Evolutionary conservation across 805 yeast species (phyloP), one percentile per base, ranked within the genome.

Genomic region (Candida parachauliodes): DNA sequence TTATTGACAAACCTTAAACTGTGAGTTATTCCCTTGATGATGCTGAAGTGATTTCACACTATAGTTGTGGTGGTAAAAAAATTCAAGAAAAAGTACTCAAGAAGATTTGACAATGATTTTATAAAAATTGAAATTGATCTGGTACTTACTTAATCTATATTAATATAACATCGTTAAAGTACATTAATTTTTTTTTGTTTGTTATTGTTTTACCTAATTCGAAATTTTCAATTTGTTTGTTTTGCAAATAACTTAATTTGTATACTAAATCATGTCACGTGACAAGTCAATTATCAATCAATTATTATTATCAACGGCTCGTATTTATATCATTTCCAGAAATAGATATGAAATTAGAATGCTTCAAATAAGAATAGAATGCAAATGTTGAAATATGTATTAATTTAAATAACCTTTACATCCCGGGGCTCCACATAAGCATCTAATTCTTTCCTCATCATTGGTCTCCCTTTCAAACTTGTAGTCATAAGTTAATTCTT

Each of bases 401-500:
- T 54, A 89, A 55, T 91, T 91, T 50, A 91, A 70, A 54, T 77
- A 91, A 0, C 97, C 98, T 59, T 88, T 88, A 63, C 99, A 93
- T 0, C 85, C 88, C 0, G 88, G 80, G 1, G 97, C 89, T 3
- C 99, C 99, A 71, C 99, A 93, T 10, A 88, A 70, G 67, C 99
- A 93, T 9, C 87, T 79, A 43, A 89, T 81, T 46, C 96, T 69
- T 54, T 88, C 96, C 30, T 78, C 88, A 43, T 87, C 94, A 49
- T 87, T 86, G 5, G 83, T 79, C 54, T 89, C 96, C 38, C 95
- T 71, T 59, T 88, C 97, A 57, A 93, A 93, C 58, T 91, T 89
- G 59, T 93, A 93, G 60, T 93, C 98, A 51, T 93, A 93, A 0
- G 99, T 93, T 52, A 93, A 69, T 55, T 93, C 99, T 55, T 83